Evolutionary conservation across 371 early-diverging fungal species (phyloP).

Genomic region (Saksenaea vasiformis): DNA sequence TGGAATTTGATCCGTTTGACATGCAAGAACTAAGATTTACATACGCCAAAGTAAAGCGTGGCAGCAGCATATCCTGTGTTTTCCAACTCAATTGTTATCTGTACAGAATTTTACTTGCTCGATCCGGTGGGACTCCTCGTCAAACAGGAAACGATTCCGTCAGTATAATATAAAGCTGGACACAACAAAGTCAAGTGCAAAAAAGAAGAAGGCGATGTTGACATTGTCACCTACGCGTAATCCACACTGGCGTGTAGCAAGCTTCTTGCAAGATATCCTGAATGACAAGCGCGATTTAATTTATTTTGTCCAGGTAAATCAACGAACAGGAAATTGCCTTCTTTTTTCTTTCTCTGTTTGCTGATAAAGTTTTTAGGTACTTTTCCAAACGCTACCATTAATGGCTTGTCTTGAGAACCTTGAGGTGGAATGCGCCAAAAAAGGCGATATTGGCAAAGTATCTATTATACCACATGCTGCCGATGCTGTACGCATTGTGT

Average conservation of each 20-base stretch:
- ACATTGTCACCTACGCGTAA: conserved; percentile 28
- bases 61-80: neutral
- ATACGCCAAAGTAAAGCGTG: conserved; percentile 36
- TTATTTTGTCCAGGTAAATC: conserved; percentile 45
- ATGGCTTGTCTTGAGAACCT: conserved; percentile 45
- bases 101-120: conserved; percentile 31
- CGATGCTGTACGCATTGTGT: conserved; percentile 57
- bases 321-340: neutral
- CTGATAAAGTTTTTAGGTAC: conserved; percentile 18
- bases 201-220: conserved; percentile 8
- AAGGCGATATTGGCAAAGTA: conserved; percentile 39
- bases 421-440: conserved; percentile 29
- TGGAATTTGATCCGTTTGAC: conserved; percentile 37
- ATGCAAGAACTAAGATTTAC: conserved; percentile 37
- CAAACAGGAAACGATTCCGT: conserved; percentile 25
- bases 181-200: conserved; percentile 13
- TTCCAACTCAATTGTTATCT: neutral
- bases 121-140: conserved; percentile 38
- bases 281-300: conserved; percentile 49
- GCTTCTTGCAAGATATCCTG: conserved; percentile 39
- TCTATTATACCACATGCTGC: conserved; percentile 59
- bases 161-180: conserved; percentile 35
- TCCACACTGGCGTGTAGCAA: conserved; percentile 45
- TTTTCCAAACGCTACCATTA: conserved; percentile 51
- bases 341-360: no score